Conservation (phyloP, 2,329 filamentous ascomycete species). For the Thelonectria rubi region DNA sequence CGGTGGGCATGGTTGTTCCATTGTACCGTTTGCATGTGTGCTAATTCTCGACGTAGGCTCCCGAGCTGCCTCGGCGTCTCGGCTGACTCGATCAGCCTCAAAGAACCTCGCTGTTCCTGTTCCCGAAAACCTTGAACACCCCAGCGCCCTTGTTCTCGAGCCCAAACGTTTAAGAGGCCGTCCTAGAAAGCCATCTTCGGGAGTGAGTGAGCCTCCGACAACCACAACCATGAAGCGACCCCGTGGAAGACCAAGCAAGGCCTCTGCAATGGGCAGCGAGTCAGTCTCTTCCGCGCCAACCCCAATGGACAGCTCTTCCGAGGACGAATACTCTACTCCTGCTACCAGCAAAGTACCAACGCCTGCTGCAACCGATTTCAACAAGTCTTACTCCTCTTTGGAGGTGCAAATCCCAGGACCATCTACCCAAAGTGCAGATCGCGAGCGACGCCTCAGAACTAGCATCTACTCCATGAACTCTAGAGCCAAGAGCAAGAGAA, state of each 20-base stretch:
- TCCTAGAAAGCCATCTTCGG: slow-evolving; percentile 32
- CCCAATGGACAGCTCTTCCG: slow-evolving; percentile 43
- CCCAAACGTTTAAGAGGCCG: slow-evolving; percentile 39
- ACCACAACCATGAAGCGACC: slow-evolving; percentile 19
- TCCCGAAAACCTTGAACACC: not conserved
- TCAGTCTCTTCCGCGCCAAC: slow-evolving; percentile 48
- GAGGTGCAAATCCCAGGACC: slow-evolving; percentile 45
- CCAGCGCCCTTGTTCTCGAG: slow-evolving; percentile 8
- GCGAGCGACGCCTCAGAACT: slow-evolving; percentile 44
- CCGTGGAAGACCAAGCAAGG: slow-evolving; percentile 33
- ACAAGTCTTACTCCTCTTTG: slow-evolving; percentile 36
- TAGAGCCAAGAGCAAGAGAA: slow-evolving; percentile 54
- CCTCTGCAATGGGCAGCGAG: slow-evolving; percentile 35
- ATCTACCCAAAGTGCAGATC: slow-evolving; percentile 31
- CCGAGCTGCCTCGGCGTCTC: slow-evolving; percentile 29
- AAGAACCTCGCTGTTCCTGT: slow-evolving; percentile 29
- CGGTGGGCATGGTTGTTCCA: slow-evolving; percentile 24
- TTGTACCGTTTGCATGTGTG: not conserved
- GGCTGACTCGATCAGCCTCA: slow-evolving; percentile 41
- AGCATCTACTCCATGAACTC: slow-evolving; percentile 61
- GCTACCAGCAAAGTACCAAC: slow-evolving; percentile 51
- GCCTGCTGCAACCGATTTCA: slow-evolving; percentile 40
- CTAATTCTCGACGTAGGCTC: slow-evolving; percentile 30
- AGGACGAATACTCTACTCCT: slow-evolving; percentile 48
- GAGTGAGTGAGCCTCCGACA: slow-evolving; percentile 16